Evolutionary conservation across 257 asterid genomes (phyloP).

Genomic region (Solanum pimpinellifolium): DNA sequence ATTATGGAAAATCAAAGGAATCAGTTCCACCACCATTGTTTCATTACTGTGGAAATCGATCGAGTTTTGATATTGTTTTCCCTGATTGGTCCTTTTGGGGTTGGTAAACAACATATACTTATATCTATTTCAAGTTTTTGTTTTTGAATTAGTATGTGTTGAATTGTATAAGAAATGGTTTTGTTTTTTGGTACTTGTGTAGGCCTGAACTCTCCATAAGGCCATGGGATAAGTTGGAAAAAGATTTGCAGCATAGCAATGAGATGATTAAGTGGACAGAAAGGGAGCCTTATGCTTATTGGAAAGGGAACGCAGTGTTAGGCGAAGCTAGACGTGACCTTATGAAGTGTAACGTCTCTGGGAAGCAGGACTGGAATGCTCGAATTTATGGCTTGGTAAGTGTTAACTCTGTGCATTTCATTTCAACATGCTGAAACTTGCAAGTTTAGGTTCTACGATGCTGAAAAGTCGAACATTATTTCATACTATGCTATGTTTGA

Average conservation of each 20-base stretch:
- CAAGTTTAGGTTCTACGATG: neutral
- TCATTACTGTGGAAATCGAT: conserved; percentile 54
- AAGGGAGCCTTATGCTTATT: conserved; percentile 70
- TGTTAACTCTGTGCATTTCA: neutral
- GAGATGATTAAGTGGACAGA: conserved; percentile 46
- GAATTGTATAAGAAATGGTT: neutral
- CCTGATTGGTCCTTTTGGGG: conserved; percentile 99
- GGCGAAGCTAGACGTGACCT: conserved; percentile 31
- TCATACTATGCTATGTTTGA: neutral
- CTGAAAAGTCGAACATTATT: neutral
- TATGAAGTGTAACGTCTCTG: conserved; percentile 43
- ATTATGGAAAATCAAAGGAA: conserved; percentile 7
- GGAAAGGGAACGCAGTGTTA: conserved; percentile 54
- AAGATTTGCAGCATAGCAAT: conserved; percentile 46
- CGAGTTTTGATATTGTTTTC: conserved; percentile 53
- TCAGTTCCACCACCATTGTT: conserved; percentile 54
- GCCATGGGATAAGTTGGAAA: conserved; percentile 66
- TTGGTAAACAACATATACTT: conserved; percentile 66
- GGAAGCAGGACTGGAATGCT: conserved; percentile 42
- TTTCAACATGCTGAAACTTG: neutral
- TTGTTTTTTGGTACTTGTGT: neutral
- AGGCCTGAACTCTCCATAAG: conserved; percentile 80
- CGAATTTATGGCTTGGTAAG: conserved; percentile 47
- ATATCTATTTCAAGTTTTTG: neutral
- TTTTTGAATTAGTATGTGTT: neutral